A percentile compares a stretch with the other conserved stretches of the same genome.
These are phyloP conservation scores for Coemansia sp. DNA, from an alignment of 192 early-diverging fungal species.

Conservation along the genomic window DNA sequence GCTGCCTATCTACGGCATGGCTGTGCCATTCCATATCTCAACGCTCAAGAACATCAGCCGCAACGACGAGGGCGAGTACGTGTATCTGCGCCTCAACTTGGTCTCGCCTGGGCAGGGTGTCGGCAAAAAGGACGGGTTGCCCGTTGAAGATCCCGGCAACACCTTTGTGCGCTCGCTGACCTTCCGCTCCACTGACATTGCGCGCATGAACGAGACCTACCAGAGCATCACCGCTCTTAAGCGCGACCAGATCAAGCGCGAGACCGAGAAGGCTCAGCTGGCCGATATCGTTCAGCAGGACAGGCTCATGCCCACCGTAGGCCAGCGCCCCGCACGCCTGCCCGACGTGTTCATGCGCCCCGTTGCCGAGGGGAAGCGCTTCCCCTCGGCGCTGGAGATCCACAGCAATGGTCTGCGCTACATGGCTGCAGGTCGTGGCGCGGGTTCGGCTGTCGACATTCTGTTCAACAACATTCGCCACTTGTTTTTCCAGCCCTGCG, in stretches of 20 bases:
- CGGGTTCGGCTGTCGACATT: slow-evolving; percentile 84
- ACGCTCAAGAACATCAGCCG: slow-evolving; percentile 93
- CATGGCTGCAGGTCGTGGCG: slow-evolving; percentile 68
- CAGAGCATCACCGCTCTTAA: slow-evolving; percentile 87
- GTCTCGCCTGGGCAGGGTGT: slow-evolving; percentile 89
- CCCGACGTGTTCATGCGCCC: slow-evolving; percentile 92
- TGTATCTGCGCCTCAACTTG: slow-evolving; percentile 92
- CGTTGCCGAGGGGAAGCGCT: slow-evolving; percentile 85
- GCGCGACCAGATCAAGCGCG: slow-evolving; percentile 88
- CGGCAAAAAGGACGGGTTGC: slow-evolving; percentile 85
- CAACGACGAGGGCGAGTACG: slow-evolving; percentile 88
- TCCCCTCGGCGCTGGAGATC: slow-evolving; percentile 94
- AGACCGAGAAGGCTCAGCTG: slow-evolving; percentile 92
- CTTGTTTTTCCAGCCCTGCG: slow-evolving; percentile 98
- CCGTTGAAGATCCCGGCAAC: slow-evolving; percentile 81
- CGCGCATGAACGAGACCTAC: slow-evolving; percentile 80
- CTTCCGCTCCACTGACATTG: slow-evolving; percentile 83
- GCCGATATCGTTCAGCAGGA: slow-evolving; percentile 96
- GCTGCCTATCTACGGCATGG: slow-evolving; percentile 90
- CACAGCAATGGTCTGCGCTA: slow-evolving; percentile 95
- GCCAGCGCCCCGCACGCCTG: slow-evolving; percentile 71
- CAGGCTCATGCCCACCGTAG: slow-evolving; percentile 74
- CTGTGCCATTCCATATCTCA: slow-evolving; percentile 98
- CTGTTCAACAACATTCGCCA: slow-evolving; percentile 98
- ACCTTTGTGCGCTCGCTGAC: slow-evolving; percentile 92